Evolutionary conservation across 2,329 filamentous ascomycete genomes (phyloP), one percentile per base, ranked within the genome.

Genomic region (Ophiostoma pallidulum): DNA sequence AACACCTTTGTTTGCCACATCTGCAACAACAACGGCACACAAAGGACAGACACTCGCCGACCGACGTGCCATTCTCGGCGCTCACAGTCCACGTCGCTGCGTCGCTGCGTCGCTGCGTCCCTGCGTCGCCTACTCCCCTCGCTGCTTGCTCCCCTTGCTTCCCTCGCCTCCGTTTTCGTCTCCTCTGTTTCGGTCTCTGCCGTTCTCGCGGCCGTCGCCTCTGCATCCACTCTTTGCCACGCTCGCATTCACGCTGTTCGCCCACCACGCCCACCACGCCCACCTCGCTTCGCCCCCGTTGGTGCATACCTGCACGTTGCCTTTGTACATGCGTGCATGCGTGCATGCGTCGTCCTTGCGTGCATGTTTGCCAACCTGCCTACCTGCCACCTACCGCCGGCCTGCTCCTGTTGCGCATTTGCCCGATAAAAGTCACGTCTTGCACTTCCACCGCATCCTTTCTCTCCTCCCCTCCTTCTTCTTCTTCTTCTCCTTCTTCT

Each of bases 381-480:
- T 46, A 18, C 43, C 35, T n/a, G n/a, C n/a, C n/a, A n/a, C n/a
- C n/a, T n/a, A n/a, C n/a, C n/a, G n/a, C n/a, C n/a, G n/a, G n/a
- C 35, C 8, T 28, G 33, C 22, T 36, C 10, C 26, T 40, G 14
- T 29, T 40, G 44, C 44, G 40, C 37, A 36, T 41, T 47, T 41
- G 37, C 45, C 45, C 20, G 39, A 47, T 41, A 42, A 47, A 42
- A 37, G 31, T 33, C 45, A 41, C 45, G 45, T 36, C 24, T 8
- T 16, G 8, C 19, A 13, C 36, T 22, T 5, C 18, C 18, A 7
- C 10, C 18, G 9, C 3, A 13, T 29, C 24, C 16, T 38, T 44
- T 19, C 10, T 13, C 35, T 9, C 14, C 19, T 38, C 18, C 13
- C 22, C 18, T 24, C 22, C 18, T 24, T 29, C 13, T 20, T 38